Percentiles rank a stretch among this genome's conserved stretches.
Conservation (phyloP, 1,284 basidiomycete genomes). For the Cerrena zonata region DNA sequence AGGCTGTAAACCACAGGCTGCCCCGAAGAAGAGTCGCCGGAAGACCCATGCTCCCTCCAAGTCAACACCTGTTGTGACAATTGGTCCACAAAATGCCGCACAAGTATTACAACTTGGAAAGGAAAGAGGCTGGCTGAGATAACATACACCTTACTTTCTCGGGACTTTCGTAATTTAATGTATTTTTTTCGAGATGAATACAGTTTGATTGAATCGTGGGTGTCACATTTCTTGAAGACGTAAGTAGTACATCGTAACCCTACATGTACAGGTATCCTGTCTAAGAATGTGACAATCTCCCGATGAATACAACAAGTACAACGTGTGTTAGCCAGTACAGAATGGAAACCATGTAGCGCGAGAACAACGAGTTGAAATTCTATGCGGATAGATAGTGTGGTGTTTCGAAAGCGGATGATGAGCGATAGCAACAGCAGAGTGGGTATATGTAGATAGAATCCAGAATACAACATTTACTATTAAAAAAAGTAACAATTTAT, state of each 20-base stretch:
- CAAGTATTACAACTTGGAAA: conserved; percentile 50
- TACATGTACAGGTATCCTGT: not conserved
- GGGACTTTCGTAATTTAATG: not conserved
- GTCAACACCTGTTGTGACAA: conserved; percentile 3
- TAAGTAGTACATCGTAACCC: too few relatives aligned
- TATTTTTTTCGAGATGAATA: too few relatives aligned
- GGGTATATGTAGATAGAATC: not conserved
- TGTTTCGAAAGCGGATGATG: not conserved
- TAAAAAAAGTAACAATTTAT: too few relatives aligned
- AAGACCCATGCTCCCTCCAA: conserved; percentile 32
- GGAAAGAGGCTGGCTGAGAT: conserved; percentile 31
- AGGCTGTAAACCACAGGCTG: conserved; percentile 20
- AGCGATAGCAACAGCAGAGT: not conserved
- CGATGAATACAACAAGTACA: too few relatives aligned
- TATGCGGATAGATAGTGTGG: not conserved
- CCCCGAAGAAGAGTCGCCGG: conserved; percentile 31
- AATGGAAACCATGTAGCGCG: not conserved
- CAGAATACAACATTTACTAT: not conserved
- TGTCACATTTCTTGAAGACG: too few relatives aligned
- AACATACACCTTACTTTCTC: not conserved
- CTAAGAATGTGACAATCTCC: too few relatives aligned
- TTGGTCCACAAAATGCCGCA: conserved; percentile 41
- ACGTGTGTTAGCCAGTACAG: too few relatives aligned
- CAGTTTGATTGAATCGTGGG: too few relatives aligned
- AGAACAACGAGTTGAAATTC: not conserved